Evolutionary conservation across 306 rosid genomes (phyloP).

Genomic region (Cyclanthera cordifolia): DNA sequence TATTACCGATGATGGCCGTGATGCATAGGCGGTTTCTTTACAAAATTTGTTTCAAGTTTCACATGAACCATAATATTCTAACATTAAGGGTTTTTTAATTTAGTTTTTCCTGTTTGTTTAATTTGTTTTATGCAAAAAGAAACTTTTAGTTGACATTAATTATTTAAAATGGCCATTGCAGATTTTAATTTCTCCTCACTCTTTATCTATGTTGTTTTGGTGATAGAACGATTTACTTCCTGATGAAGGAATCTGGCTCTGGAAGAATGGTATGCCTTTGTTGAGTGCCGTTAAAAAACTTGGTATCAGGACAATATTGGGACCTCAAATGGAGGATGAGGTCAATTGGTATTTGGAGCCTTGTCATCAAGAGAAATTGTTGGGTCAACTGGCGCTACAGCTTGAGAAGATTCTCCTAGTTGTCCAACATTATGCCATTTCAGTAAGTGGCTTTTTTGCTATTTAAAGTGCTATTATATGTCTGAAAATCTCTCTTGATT

Average conservation of each 20-base stretch:
- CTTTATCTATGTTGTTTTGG: not conserved
- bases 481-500: not conserved
- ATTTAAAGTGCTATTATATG: not conserved
- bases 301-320: constrained; percentile 70
- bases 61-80: not conserved
- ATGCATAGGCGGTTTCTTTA: not conserved
- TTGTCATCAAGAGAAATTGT: constrained; percentile 60
- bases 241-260: constrained; percentile 79
- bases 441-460: constrained; percentile 49
- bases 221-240: constrained; percentile 89
- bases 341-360: constrained; percentile 88
- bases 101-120: not conserved
- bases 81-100: not conserved
- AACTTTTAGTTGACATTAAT: not conserved
- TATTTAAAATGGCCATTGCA: not conserved
- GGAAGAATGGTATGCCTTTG: constrained; percentile 89
- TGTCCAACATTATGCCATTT: constrained; percentile 79
- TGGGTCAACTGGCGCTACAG: constrained; percentile 57
- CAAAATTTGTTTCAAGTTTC: not conserved
- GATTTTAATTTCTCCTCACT: not conserved
- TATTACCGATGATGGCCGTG: not conserved
- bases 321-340: constrained; percentile 63
- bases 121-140: not conserved
- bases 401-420: constrained; percentile 72
- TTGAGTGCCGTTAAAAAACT: constrained; percentile 69